Base-by-base conservation (phyloP, 306 rosid species). In the Vicia faba region DNA sequence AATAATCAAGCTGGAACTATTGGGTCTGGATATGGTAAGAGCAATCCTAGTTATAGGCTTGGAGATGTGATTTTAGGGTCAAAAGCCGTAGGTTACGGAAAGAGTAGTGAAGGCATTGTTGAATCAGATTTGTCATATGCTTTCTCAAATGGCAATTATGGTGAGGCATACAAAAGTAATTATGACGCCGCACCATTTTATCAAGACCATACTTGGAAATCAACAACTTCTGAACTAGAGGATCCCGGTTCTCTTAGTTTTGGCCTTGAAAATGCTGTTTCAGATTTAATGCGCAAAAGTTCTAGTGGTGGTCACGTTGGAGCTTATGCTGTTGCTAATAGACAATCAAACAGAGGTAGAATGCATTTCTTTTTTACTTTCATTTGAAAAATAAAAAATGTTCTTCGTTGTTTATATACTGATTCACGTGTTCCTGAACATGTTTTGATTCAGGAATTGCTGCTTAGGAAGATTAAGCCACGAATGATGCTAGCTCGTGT, bases 331-430 rank as follows among this genome's bases (percentile, higher is more conserved):
- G 88, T 85, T 79, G 71, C 85, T 72, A 82, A 74, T 75, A 78
- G 91, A 80, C 91, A 91, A 68, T 49, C 97, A 68, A 84, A 84
- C 76, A 77, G 89, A 82, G 97, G 97, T 91, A 80, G 19, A 46
- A 40, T 7, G 20, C 5, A 13, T 71, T 71, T 65, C 57, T 20
- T 36, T 74, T 20, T 20, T 20, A 20, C 23, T 1, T 1, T 20
- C 23, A 20, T 20, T 20, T 20, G 23, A 20, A 20, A 20, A 20
- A 20, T 20, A 1, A 20, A 20, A 20, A 20, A 1, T 2, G 23
- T 20, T 20, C 23, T 20, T 20, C 23, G 2, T 20, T 20, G 23
- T 20, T 20, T 20, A 20, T 20, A 20, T 20, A 20, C 23, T 20
- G 23, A 20, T 20, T 25, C 3, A 3, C 0, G 54, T 43, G 64